Base-by-base conservation (phyloP, 441 rosid species). In the Sinapis alba region DNA sequence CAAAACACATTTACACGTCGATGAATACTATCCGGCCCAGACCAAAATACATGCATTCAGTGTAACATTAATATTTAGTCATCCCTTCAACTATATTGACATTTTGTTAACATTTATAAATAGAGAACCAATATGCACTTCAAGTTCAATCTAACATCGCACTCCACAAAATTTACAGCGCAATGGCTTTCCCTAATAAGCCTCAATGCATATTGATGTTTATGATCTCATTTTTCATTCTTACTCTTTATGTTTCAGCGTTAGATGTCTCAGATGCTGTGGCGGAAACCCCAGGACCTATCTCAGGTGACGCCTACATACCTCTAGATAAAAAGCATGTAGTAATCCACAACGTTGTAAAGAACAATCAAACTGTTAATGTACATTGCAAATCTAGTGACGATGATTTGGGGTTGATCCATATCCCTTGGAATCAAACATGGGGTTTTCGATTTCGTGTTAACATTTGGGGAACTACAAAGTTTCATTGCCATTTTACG, bases 381-480 rank as follows among this genome's bases (percentile, higher is more conserved):
- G 62, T 50, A 45, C 73, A 73, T 58, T 65, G 72, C 59, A 57
- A 0, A 20, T 73, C 77, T 41, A 41, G 45, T 10, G 59, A 57
- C 0, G 26, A 47, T 58, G 72, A 66, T 51, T 32, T 66, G 4
- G 67, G 65, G 21, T 0, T 58, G 34, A 16, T 45, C 4, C 72
- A 2, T 58, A 21, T 74, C 30, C 51, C 30, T 65, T 74, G 41
- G 41, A 2, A 18, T 24, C 10, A 9, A 0, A 0, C 1, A 9
- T 65, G 60, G 78, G 61, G 1, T 20, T 74, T 74, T 10, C 67
- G 66, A 41, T 73, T 74, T 45, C 78, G 28, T 66, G 72, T 66
- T 11, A 66, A 74, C 66, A 0, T 65, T 0, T 43, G 0, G 20
- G 47, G 66, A 47, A 1, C 4, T 30, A 74, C 72, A 0, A 57